phyloP scores from a whole-genome alignment of 2,329 filamentous ascomycete genomes.

The Ceratocystis albifundus region DNA sequence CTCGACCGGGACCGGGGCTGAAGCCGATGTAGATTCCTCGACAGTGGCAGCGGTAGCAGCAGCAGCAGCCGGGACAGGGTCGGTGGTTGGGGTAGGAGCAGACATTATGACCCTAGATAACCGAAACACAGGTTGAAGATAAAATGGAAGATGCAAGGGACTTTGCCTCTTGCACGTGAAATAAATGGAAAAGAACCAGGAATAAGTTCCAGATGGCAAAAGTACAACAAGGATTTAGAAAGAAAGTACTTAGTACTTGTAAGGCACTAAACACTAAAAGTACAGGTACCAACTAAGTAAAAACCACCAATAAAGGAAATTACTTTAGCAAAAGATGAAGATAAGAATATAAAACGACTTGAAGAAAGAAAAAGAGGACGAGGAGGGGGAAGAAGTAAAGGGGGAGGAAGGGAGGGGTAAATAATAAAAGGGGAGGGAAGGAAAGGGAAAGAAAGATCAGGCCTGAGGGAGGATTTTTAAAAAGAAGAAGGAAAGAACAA shows the following conservation, averaged over 20 bases:
- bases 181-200: too few relatives aligned
- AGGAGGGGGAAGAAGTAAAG: neutral
- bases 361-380: neutral
- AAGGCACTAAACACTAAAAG: too few relatives aligned
- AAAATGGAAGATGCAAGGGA: neutral
- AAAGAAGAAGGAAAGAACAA: neutral
- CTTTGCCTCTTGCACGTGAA: neutral
- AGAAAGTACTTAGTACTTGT: too few relatives aligned
- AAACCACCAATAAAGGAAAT: too few relatives aligned
- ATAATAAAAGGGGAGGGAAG: neutral
- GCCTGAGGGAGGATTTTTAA: neutral
- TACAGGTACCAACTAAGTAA: too few relatives aligned
- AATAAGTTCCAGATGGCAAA: too few relatives aligned
- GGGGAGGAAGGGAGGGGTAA: neutral
- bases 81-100: neutral
- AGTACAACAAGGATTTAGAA: too few relatives aligned
- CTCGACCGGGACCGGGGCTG: neutral
- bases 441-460: neutral
- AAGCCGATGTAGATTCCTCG: neutral
- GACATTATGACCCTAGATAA: neutral
- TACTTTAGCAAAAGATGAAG: too few relatives aligned
- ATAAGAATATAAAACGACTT: neutral
- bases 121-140: neutral
- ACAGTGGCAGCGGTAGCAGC: neutral
- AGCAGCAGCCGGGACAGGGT: neutral